These are phyloP conservation scores for Hylodesmum podocarpum DNA, from an alignment of 306 rosid genomes.

Conservation along the genomic window DNA sequence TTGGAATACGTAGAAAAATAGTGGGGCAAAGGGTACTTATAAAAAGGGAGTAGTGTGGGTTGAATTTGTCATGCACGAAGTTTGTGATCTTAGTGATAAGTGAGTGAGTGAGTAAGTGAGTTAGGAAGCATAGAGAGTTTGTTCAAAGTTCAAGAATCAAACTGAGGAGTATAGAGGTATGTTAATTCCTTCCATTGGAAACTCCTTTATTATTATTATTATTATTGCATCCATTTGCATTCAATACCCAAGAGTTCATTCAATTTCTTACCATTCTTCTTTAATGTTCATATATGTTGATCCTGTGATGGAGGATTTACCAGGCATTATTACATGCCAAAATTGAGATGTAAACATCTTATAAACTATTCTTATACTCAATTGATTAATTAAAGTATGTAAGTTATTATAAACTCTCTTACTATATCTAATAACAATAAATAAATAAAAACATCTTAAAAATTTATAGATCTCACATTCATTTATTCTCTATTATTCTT, in stretches of 20 bases:
- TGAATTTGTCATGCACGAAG: background rate
- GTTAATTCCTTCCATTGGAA: background rate
- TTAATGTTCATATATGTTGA: background rate
- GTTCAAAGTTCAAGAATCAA: background rate
- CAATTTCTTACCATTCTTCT: background rate
- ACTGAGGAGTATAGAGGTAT: slow-evolving; percentile 24
- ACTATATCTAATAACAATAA: no score
- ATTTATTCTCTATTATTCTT: background rate
- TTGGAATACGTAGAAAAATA: background rate
- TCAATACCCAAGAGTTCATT: background rate
- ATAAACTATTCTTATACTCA: no score
- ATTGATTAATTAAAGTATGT: no score
- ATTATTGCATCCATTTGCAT: background rate
- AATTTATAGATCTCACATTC: no score
- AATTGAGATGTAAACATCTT: background rate
- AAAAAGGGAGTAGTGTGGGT: slow-evolving; percentile 28
- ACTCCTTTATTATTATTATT: no score
- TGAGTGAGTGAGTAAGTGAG: no score
- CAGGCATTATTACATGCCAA: background rate
- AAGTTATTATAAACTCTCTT: no score
- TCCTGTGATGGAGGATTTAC: background rate
- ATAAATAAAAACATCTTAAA: no score
- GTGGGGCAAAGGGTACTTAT: slow-evolving; percentile 42
- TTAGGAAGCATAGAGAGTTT: background rate
- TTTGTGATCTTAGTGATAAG: background rate